Conservation (phyloP, 331 rosid genomes). For the Acacia concinna region DNA sequence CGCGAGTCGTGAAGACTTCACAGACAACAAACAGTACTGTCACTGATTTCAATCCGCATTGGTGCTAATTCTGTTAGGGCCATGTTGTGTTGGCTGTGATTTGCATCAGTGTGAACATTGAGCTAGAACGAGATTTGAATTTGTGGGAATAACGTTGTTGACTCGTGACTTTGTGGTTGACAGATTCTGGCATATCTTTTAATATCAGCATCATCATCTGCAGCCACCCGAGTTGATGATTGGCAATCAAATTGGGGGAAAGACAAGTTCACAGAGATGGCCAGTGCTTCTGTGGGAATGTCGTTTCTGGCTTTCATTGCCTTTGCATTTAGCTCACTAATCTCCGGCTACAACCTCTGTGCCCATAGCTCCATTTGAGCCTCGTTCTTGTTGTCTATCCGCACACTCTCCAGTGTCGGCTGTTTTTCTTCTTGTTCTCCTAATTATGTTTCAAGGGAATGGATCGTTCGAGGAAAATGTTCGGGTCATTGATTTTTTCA, state of each 20-base stretch:
- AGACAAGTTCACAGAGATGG: slow-evolving; percentile 91
- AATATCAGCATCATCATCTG: slow-evolving; percentile 90
- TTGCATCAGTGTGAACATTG: background rate
- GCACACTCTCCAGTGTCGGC: background rate
- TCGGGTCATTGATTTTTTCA: slow-evolving; percentile 1
- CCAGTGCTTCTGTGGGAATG: slow-evolving; percentile 85
- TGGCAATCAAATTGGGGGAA: slow-evolving; percentile 99
- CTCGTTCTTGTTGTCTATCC: background rate
- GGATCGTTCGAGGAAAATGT: slow-evolving; percentile 17
- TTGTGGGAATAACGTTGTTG: slow-evolving; percentile 17
- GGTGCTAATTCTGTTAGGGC: background rate
- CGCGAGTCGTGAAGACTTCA: background rate
- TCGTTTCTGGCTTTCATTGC: slow-evolving; percentile 80
- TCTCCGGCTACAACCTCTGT: slow-evolving; percentile 84
- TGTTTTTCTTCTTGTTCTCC: background rate
- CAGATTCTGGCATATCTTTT: slow-evolving; percentile 93
- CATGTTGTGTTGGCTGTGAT: background rate
- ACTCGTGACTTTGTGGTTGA: slow-evolving; percentile 12
- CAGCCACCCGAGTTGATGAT: slow-evolving; percentile 88
- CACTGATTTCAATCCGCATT: background rate
- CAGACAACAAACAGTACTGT: background rate
- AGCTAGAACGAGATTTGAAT: background rate
- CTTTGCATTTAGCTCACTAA: slow-evolving; percentile 83
- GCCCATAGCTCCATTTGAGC: slow-evolving; percentile 46
- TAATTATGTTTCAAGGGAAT: slow-evolving; percentile 3